Conservation (phyloP, 2,329 filamentous ascomycete genomes). For the Ceratocystis smalleyi region DNA sequence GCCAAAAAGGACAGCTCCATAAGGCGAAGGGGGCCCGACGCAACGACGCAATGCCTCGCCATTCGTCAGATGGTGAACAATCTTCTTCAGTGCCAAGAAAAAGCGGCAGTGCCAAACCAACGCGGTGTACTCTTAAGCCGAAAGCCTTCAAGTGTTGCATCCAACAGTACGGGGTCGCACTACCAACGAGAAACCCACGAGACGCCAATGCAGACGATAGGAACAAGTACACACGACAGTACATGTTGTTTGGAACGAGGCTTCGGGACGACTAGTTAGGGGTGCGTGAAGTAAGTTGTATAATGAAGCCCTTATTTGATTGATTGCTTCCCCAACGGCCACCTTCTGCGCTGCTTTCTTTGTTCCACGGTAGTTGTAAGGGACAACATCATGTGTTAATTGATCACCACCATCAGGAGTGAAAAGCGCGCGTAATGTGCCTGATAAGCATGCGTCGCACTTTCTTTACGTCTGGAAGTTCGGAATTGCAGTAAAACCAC, state of each 20-base stretch:
- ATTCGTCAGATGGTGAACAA: constrained; percentile 28
- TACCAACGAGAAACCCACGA: constrained; percentile 26
- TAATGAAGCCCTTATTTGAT: not conserved
- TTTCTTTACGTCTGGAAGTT: no score
- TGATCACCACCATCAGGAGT: not conserved
- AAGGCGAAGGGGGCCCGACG: constrained; percentile 17
- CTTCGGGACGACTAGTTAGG: constrained; percentile 27
- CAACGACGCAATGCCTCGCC: constrained; percentile 23
- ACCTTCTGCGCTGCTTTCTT: no score
- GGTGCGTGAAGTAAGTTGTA: not conserved
- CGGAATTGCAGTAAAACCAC: no score
- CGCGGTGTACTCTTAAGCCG: constrained; percentile 6
- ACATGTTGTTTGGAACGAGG: constrained; percentile 48
- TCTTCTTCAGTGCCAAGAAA: not conserved
- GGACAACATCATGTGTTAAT: not conserved
- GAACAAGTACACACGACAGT: constrained; percentile 45
- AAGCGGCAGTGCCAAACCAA: constrained; percentile 7
- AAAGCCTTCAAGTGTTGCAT: constrained; percentile 55
- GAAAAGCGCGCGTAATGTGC: no score
- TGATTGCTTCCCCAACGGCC: no score
- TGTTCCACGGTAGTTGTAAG: not conserved
- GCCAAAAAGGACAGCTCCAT: not conserved
- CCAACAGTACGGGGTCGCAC: constrained; percentile 49
- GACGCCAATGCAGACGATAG: constrained; percentile 32
- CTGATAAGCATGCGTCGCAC: no score